These are phyloP conservation scores for Heracleum sosnowskyi DNA, from an alignment of 129 eudicot genomes.

Conservation along the genomic window DNA sequence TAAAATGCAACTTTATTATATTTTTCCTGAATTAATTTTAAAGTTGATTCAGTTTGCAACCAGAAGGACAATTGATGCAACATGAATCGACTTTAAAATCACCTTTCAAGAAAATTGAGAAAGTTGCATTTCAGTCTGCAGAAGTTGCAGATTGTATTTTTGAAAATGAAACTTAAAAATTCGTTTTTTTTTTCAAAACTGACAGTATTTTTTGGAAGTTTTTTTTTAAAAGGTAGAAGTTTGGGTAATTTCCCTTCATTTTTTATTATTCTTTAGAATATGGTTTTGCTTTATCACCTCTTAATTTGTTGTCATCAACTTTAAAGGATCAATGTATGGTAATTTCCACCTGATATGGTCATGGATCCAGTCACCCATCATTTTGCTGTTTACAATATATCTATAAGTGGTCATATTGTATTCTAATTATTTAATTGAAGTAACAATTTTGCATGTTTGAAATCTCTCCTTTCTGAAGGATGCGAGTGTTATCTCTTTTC, in stretches of 20 bases:
- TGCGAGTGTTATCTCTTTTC: slow-evolving; percentile 56
- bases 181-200: too few species aligned
- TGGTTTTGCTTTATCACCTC: background rate
- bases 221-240: too few species aligned
- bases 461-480: slow-evolving; percentile 29
- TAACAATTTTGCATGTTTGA: background rate
- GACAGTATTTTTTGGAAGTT: too few species aligned
- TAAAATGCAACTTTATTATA: too few species aligned
- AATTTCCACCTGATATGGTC: background rate
- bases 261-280: background rate
- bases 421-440: background rate
- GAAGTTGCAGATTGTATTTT: too few species aligned
- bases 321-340: background rate
- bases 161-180: too few species aligned
- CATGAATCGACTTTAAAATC: too few species aligned
- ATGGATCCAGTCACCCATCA: background rate
- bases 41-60: too few species aligned
- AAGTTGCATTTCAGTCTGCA: too few species aligned
- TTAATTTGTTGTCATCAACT: background rate
- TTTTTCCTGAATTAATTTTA: too few species aligned
- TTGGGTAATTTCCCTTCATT: background rate
- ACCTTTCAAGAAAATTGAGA: too few species aligned
- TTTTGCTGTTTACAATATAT: background rate
- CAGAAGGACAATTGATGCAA: too few species aligned
- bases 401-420: background rate